phyloP scores from a whole-genome alignment of 108 stramenopile species.

The Chaetoceros muelleri region DNA sequence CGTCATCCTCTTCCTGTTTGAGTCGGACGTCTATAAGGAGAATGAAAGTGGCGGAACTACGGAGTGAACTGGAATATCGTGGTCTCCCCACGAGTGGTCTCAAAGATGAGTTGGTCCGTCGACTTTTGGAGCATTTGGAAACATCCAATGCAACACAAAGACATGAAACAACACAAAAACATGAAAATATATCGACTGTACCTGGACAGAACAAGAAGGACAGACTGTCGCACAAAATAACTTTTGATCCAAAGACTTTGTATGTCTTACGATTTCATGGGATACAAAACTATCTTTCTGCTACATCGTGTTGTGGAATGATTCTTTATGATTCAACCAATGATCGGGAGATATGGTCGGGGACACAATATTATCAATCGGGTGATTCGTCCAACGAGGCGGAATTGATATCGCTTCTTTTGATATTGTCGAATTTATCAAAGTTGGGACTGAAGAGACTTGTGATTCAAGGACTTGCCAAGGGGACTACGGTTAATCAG shows the following conservation, averaged over 20 bases:
- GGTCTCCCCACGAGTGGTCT: not conserved
- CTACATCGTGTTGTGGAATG: conserved; percentile 41
- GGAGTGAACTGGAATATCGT: not conserved
- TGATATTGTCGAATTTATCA: conserved; percentile 22
- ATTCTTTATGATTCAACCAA: conserved; percentile 34
- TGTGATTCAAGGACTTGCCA: conserved; percentile 36
- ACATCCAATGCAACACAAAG: not conserved
- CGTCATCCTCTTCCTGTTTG: not conserved
- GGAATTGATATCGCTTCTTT: conserved; percentile 28
- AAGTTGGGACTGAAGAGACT: conserved; percentile 27
- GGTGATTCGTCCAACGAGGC: conserved; percentile 42
- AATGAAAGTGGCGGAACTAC: conserved; percentile 4
- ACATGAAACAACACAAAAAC: not conserved
- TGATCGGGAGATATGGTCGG: conserved; percentile 40
- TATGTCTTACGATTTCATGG: conserved; percentile 45
- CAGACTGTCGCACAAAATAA: no score
- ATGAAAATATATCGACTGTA: not conserved
- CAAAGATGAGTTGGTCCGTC: not conserved
- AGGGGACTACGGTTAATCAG: conserved; percentile 38
- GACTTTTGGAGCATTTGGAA: conserved; percentile 2
- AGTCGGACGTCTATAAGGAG: not conserved
- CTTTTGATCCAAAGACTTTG: conserved; percentile 2
- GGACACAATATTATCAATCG: conserved; percentile 28
- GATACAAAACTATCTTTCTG: conserved; percentile 31
- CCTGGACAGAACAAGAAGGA: not conserved